phyloP scores from a whole-genome alignment of 2,329 filamentous ascomycete genomes.

The Aspergillus sp. region DNA sequence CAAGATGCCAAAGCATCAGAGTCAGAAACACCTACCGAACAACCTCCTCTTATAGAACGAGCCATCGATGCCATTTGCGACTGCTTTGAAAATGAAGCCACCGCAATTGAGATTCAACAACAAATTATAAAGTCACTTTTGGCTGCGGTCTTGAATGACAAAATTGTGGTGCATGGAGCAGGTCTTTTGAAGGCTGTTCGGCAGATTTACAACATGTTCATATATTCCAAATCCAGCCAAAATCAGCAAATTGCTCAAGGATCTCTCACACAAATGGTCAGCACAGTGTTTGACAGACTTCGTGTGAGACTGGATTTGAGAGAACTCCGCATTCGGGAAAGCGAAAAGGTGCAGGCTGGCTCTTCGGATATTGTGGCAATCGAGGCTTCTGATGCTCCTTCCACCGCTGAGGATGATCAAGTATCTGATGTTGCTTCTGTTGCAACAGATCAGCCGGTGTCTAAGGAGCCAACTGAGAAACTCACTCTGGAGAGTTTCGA shows the following conservation, averaged over 20 bases:
- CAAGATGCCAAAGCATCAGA: conserved; percentile 24
- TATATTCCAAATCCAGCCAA: conserved; percentile 86
- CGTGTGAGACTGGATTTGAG: conserved; percentile 84
- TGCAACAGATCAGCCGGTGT: conserved; percentile 43
- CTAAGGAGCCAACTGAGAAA: conserved; percentile 57
- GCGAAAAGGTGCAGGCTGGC: conserved; percentile 33
- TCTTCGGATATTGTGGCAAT: conserved; percentile 39
- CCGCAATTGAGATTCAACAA: conserved; percentile 85
- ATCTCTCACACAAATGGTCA: conserved; percentile 96
- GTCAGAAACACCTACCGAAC: conserved; percentile 30
- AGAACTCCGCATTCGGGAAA: conserved; percentile 64
- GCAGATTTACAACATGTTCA: conserved; percentile 98
- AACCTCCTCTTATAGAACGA: conserved; percentile 83
- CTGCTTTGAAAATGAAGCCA: conserved; percentile 96
- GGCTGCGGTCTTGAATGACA: conserved; percentile 94
- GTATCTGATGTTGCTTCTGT: conserved; percentile 41
- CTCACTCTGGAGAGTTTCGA: conserved; percentile 70
- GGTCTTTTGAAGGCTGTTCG: conserved; percentile 94
- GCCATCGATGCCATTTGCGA: conserved; percentile 99
- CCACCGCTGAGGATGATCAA: conserved; percentile 50
- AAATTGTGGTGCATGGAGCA: conserved; percentile 96
- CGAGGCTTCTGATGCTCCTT: conserved; percentile 39
- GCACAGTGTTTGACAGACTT: conserved; percentile 94
- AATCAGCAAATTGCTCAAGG: conserved; percentile 98
- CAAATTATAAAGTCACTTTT: conserved; percentile 97